Evolutionary conservation across 2,329 filamentous ascomycete genomes (phyloP), one percentile per base, ranked within the genome.

Genomic region (Acrocalymma vagum): DNA sequence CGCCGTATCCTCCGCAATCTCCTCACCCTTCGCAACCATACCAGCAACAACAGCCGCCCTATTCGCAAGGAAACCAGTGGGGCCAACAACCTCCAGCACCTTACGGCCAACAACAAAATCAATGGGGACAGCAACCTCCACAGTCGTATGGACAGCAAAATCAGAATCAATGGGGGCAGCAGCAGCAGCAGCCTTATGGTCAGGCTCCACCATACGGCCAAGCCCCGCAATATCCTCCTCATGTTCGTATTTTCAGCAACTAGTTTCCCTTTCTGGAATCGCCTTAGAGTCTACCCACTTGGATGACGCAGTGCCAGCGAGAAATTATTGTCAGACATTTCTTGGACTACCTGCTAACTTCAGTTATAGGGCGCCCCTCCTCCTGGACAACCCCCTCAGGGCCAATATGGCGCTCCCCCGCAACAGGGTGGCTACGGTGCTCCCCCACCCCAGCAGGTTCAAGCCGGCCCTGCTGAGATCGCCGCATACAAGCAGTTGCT

Each of bases 401-500:
- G 65, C 11, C 69, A 72, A 45, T 62, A 64, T 45, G 58, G 60
- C 22, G 61, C 52, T 28, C 59, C 63, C 35, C 60, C 55, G 13
- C 60, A 56, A 46, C 56, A 60, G 35, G 54, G 54, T 61, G 70
- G 47, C n/a, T 67, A 69, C 25, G 69, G 68, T 4, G 54, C 58
- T 8, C 60, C 61, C 15, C 58, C 65, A 29, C 70, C 63, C 16
- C 69, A 52, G 22, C 64, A 66, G 29, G 66, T 63, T 17, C 75
- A 70, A 42, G 72, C 70, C 9, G 73, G 70, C 11, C 74, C 76
- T n/a, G 74, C 76, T 35, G 76, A 83, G 40, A 62, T 80, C 20
- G 71, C 68, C 21, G 77, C 73, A 9, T 85, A 84, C 69, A 80
- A 81, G 64, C 76, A 81, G 51, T 67, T 81, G 9, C 67, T 85